Conservation (phyloP, 257 asterid species). For the Solanum okadae region DNA sequence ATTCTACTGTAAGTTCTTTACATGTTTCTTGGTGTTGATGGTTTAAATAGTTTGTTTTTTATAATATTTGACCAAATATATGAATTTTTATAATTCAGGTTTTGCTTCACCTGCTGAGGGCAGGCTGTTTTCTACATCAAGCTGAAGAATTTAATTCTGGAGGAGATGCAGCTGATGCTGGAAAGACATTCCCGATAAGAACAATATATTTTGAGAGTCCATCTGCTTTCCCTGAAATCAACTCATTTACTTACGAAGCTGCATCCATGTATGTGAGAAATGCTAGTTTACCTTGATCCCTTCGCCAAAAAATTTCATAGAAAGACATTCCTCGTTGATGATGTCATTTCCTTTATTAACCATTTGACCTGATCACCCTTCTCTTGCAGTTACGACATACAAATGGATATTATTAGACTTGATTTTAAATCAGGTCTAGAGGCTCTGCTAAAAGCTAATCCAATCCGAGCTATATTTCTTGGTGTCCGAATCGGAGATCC, state of each 20-base stretch:
- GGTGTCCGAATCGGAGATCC: slow-evolving; percentile 97
- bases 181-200: slow-evolving; percentile 37
- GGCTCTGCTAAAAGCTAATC: slow-evolving; percentile 63
- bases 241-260: slow-evolving; percentile 76
- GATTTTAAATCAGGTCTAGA: slow-evolving; percentile 91
- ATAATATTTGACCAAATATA: not conserved
- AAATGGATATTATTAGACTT: slow-evolving; percentile 73
- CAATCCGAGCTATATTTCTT: slow-evolving; percentile 80
- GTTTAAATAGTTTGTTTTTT: not conserved
- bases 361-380: slow-evolving; percentile 4
- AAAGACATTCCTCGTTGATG: not conserved
- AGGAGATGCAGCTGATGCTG: slow-evolving; percentile 15
- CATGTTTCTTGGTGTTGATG: not conserved
- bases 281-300: not conserved
- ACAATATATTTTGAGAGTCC: slow-evolving; percentile 84
- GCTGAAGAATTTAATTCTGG: slow-evolving; percentile 20
- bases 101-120: slow-evolving; percentile 83
- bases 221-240: slow-evolving; percentile 87
- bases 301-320: not conserved
- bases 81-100: slow-evolving; percentile 38
- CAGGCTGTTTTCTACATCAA: slow-evolving; percentile 65
- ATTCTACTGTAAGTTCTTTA: slow-evolving; percentile 70
- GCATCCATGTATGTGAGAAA: slow-evolving; percentile 44
- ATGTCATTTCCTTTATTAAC: slow-evolving; percentile 1
- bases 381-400: slow-evolving; percentile 58